Evolutionary conservation across 148 eudicot genomes (phyloP).

Genomic region (Pharnaceum exiguum): DNA sequence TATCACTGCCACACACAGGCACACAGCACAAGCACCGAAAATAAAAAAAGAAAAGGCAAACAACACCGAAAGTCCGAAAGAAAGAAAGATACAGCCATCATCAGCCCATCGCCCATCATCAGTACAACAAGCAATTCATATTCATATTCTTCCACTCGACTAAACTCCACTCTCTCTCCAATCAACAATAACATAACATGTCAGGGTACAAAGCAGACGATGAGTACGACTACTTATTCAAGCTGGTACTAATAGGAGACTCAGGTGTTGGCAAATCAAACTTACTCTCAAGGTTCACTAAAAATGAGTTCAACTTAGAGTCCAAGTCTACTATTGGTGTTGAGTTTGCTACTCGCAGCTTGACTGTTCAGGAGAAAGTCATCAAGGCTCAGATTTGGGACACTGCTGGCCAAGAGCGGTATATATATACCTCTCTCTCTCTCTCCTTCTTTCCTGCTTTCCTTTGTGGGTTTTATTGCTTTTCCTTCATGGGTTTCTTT

Average conservation of each 20-base stretch:
- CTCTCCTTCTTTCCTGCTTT: not conserved
- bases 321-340: slow-evolving; percentile 78
- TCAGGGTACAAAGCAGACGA: slow-evolving; percentile 59
- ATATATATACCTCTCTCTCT: too few species aligned
- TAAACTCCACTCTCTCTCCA: too few species aligned
- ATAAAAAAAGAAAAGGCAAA: too few species aligned
- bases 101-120: too few species aligned
- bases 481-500: not conserved
- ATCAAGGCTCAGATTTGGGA: slow-evolving; percentile 88
- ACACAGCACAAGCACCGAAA: too few species aligned
- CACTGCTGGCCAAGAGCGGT: slow-evolving; percentile 82
- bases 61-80: too few species aligned
- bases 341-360: slow-evolving; percentile 64
- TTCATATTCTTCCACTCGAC: too few species aligned
- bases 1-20: too few species aligned
- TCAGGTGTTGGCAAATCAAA: slow-evolving; percentile 74
- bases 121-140: too few species aligned
- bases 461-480: not conserved
- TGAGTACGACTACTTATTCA: slow-evolving; percentile 73
- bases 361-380: slow-evolving; percentile 42
- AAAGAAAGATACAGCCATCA: too few species aligned
- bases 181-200: slow-evolving; percentile 23
- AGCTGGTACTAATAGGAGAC: slow-evolving; percentile 67
- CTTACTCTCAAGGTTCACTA: slow-evolving; percentile 63
- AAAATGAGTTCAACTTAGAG: slow-evolving; percentile 69